Conservation (phyloP, 371 early-diverging fungal genomes). For the Conidiobolus incongruus region DNA sequence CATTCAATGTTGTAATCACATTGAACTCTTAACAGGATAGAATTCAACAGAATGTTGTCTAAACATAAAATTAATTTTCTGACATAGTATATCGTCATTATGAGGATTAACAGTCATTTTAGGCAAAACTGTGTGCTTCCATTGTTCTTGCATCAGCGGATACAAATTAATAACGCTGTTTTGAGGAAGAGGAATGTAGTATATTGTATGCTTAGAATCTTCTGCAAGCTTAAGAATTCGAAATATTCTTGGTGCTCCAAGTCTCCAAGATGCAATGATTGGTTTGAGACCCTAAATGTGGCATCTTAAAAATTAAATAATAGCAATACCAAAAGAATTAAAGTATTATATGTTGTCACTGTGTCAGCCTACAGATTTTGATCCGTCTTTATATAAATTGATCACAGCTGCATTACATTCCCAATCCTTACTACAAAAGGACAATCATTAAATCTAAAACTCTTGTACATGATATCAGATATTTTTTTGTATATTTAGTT, state of each 20-base stretch:
- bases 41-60: conserved; percentile 19
- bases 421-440: no score
- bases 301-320: no score
- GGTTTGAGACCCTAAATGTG: conserved; percentile 29
- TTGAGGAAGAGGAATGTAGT: conserved; percentile 25
- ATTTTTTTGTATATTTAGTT: no score
- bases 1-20: conserved; percentile 23
- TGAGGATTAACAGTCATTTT: not conserved
- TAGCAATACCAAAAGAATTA: no score
- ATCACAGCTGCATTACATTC: not conserved
- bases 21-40: conserved; percentile 14
- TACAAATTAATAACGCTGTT: conserved; percentile 34
- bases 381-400: conserved; percentile 1
- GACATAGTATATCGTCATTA: no score
- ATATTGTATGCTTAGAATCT: conserved; percentile 14
- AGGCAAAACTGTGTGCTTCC: not conserved
- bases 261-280: conserved; percentile 24
- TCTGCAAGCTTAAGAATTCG: conserved; percentile 15
- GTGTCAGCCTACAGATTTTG: conserved; percentile 18
- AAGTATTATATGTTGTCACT: no score
- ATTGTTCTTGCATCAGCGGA: conserved; percentile 14
- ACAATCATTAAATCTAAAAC: no score
- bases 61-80: conserved; percentile 33
- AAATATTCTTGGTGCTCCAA: conserved; percentile 31
- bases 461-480: no score